A percentile compares a stretch with the other conserved stretches of the same genome.
phyloP scores from a whole-genome alignment of 2,329 filamentous ascomycete genomes.

The Lizonia empirigonia region DNA sequence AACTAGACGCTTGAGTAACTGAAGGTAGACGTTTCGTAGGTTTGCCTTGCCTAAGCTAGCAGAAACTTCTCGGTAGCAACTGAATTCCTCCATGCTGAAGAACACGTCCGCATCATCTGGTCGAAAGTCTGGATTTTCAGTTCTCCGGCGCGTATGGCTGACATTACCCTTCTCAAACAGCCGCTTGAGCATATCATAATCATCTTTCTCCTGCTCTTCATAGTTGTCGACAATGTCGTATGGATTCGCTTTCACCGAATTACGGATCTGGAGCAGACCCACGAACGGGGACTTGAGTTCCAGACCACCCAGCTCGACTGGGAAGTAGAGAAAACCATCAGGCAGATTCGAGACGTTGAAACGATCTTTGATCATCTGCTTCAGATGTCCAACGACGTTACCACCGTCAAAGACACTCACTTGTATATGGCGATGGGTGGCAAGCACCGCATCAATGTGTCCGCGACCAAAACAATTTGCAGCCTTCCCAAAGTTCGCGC shows the following conservation, averaged over 20 bases:
- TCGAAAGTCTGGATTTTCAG: constrained; percentile 17
- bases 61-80: constrained; percentile 28
- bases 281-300: constrained; percentile 59
- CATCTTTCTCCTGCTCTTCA: constrained; percentile 38
- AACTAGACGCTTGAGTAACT: constrained; percentile 28
- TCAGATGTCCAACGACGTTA: constrained; percentile 46
- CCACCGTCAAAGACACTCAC: constrained; percentile 52
- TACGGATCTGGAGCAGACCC: constrained; percentile 52
- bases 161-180: constrained; percentile 38
- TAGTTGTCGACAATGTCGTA: constrained; percentile 53
- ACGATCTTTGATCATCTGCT: constrained; percentile 57
- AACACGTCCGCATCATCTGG: constrained; percentile 28
- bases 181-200: constrained; percentile 43
- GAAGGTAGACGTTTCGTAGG: constrained; percentile 22
- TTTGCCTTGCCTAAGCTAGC: constrained; percentile 12
- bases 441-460: constrained; percentile 60
- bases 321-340: constrained; percentile 60
- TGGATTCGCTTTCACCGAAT: constrained; percentile 40
- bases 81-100: constrained; percentile 37
- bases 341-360: constrained; percentile 58
- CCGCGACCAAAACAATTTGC: constrained; percentile 59
- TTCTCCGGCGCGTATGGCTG: constrained; percentile 1
- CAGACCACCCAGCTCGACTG: constrained; percentile 58
- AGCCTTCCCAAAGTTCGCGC: constrained; percentile 59
- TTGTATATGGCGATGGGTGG: constrained; percentile 58